Conservation (phyloP, 1,284 basidiomycete species). For the Marasmius tenuissimus region DNA sequence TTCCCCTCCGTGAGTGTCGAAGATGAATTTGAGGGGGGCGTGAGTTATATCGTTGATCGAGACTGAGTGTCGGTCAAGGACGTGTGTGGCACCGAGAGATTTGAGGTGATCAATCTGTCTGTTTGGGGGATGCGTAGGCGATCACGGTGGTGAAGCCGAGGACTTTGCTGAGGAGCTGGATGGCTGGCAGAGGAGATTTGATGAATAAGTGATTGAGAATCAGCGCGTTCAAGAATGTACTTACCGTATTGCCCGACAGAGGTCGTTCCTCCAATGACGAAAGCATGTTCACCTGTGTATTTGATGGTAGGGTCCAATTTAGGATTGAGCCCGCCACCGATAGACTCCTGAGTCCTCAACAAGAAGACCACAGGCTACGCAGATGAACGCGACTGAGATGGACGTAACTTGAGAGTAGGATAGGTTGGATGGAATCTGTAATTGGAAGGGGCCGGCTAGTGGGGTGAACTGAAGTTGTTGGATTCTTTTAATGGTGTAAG, state of each 20-base stretch:
- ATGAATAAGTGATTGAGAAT: background rate
- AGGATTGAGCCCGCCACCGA: background rate
- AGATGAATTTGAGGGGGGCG: background rate
- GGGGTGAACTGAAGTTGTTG: no score
- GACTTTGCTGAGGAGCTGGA: slow-evolving; percentile 3
- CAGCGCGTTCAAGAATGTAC: background rate
- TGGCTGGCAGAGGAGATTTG: slow-evolving; percentile 1
- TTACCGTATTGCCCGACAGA: slow-evolving; percentile 8
- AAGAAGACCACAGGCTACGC: background rate
- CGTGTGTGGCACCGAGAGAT: slow-evolving; percentile 6
- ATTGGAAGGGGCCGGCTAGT: background rate
- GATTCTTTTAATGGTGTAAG: no score
- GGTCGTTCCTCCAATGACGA: slow-evolving; percentile 5
- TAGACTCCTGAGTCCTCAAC: background rate
- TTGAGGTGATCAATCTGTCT: background rate
- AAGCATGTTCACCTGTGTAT: background rate
- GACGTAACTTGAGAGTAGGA: slow-evolving; percentile 19
- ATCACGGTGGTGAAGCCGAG: slow-evolving; percentile 1
- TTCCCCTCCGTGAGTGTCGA: background rate
- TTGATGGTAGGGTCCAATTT: background rate
- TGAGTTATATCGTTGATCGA: background rate
- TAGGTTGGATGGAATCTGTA: slow-evolving; percentile 38
- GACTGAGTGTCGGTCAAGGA: slow-evolving; percentile 3
- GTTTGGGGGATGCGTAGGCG: background rate
- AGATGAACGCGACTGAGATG: background rate